Conservation (phyloP, 331 rosid species). For the Quercus lobata region DNA sequence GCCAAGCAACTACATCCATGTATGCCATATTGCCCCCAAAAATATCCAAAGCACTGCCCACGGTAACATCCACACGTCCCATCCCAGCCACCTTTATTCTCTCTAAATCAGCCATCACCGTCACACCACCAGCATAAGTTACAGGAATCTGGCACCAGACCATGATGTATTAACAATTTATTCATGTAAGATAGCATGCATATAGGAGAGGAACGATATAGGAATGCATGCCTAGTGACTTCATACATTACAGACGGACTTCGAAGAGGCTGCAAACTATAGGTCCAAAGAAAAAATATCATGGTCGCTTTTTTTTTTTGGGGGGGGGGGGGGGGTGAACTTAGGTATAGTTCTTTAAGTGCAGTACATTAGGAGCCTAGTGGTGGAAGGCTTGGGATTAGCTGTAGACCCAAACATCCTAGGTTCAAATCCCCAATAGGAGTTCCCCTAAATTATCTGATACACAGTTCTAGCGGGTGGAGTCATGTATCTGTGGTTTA, state of each 20-base stretch:
- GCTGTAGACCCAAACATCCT: too few species aligned
- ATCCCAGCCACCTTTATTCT: conserved; percentile 67
- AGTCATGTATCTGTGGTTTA: too few species aligned
- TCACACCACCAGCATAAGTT: conserved; percentile 94
- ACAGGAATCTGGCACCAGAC: conserved; percentile 67
- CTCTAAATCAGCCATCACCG: conserved; percentile 76
- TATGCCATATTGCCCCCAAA: conserved; percentile 73
- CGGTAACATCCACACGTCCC: conserved; percentile 73
- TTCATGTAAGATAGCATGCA: background rate
- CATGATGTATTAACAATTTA: conserved; percentile 3
- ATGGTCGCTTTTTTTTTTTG: too few species aligned
- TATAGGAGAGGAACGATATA: background rate
- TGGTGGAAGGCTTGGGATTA: too few species aligned
- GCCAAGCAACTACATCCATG: conserved; percentile 79
- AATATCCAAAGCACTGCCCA: conserved; percentile 88
- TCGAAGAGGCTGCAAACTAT: background rate
- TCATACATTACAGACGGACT: background rate
- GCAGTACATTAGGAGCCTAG: too few species aligned
- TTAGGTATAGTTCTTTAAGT: too few species aligned
- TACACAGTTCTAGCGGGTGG: too few species aligned
- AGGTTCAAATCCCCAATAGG: too few species aligned
- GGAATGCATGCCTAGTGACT: background rate
- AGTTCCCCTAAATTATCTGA: too few species aligned
- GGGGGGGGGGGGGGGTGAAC: too few species aligned
- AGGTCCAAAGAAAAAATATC: too few species aligned